phyloP scores from a whole-genome alignment of 2,329 filamentous ascomycete species.

The Aspergillus cejpii region DNA sequence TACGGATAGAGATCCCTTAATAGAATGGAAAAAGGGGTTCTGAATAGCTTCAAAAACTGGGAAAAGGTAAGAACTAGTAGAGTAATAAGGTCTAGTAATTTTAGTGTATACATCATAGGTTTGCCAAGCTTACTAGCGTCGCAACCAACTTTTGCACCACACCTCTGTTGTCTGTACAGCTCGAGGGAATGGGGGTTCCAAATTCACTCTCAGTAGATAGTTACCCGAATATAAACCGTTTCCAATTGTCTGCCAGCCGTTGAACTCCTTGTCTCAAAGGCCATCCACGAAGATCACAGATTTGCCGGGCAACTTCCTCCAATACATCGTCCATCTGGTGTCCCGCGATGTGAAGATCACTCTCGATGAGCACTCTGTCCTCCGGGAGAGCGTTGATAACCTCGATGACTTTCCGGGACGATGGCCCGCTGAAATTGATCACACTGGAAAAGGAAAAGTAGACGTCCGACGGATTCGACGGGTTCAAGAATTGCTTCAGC shows the following conservation, averaged over 20 bases:
- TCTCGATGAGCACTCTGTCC: conserved; percentile 75
- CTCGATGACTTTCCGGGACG: conserved; percentile 54
- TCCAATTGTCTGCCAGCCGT: conserved; percentile 67
- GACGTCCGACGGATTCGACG: conserved; percentile 64
- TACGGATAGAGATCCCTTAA: too few relatives aligned
- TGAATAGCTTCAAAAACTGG: too few relatives aligned
- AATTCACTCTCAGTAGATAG: too few relatives aligned
- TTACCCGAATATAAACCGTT: conserved; percentile 63
- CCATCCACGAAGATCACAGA: conserved; percentile 78
- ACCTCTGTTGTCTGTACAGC: too few relatives aligned
- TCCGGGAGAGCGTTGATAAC: conserved; percentile 68
- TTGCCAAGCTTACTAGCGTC: too few relatives aligned
- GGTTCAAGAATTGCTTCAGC: conserved; percentile 69
- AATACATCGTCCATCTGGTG: conserved; percentile 69
- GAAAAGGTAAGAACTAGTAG: too few relatives aligned
- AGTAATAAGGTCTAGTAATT: too few relatives aligned
- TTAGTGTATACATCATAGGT: too few relatives aligned
- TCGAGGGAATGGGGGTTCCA: too few relatives aligned
- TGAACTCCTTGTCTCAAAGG: conserved; percentile 61
- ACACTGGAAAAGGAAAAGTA: conserved; percentile 84
- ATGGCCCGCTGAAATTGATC: conserved; percentile 63
- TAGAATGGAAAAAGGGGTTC: too few relatives aligned
- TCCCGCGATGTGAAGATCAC: conserved; percentile 79
- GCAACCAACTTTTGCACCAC: too few relatives aligned
- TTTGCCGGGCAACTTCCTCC: conserved; percentile 65